Percentiles rank a stretch among this genome's conserved stretches.
These are phyloP conservation scores for Aspergillus pseudoviridinutans DNA, from an alignment of 2,329 filamentous ascomycete genomes.

Conservation along the genomic window DNA sequence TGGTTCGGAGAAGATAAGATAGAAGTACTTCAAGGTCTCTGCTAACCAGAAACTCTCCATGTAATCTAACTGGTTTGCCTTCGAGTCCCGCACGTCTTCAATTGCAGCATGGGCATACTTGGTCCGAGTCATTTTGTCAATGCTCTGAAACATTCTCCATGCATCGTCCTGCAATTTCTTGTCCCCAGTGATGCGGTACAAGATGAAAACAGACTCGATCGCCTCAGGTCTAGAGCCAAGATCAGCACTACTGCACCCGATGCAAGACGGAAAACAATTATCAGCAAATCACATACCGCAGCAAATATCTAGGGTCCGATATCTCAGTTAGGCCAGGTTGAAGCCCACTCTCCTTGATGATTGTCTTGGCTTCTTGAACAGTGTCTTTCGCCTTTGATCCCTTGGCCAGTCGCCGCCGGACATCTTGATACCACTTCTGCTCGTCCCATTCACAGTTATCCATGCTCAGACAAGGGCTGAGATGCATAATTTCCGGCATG, in stretches of 20 bases:
- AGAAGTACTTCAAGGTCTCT: constrained; percentile 45
- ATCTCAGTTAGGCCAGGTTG: constrained; percentile 27
- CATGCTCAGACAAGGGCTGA: constrained; percentile 47
- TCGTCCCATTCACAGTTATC: constrained; percentile 53
- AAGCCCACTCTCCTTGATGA: constrained; percentile 19
- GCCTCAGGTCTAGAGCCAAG: constrained; percentile 47
- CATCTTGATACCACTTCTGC: constrained; percentile 32
- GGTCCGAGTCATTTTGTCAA: constrained; percentile 43
- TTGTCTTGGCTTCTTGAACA: constrained; percentile 13
- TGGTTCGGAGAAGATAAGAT: constrained; percentile 42
- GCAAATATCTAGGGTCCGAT: constrained; percentile 25
- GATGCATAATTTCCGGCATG: constrained; percentile 58
- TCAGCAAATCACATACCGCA: constrained; percentile 20
- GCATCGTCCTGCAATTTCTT: constrained; percentile 43
- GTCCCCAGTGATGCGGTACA: constrained; percentile 58
- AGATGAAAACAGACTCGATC: constrained; percentile 59
- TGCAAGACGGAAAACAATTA: background rate
- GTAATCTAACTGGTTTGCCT: constrained; percentile 30
- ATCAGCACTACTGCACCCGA: background rate
- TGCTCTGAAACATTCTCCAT: constrained; percentile 49
- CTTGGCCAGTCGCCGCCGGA: constrained; percentile 16
- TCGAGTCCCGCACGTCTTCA: constrained; percentile 34
- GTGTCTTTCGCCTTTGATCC: constrained; percentile 16
- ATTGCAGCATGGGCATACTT: constrained; percentile 43
- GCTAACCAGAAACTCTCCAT: constrained; percentile 47